phyloP scores from a whole-genome alignment of 139 green algal species.

The Chlamydomonas sp. region DNA sequence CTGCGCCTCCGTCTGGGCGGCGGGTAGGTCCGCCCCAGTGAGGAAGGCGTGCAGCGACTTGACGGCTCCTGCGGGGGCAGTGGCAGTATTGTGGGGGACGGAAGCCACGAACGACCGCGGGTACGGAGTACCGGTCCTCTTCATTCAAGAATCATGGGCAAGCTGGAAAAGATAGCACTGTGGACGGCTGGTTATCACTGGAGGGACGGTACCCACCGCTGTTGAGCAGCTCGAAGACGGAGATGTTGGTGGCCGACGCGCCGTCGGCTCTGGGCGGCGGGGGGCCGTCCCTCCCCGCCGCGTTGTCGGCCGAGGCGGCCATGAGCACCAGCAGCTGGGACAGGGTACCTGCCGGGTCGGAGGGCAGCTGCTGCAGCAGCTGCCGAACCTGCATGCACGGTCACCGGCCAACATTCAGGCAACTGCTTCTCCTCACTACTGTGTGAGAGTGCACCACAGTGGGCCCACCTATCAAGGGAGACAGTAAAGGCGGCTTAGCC shows the following conservation, averaged over 20 bases:
- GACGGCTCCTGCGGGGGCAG: slow-evolving; percentile 46
- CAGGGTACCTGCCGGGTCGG: slow-evolving; percentile 11
- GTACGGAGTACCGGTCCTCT: neutral
- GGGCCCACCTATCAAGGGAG: too few relatives aligned
- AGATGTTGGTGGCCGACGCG: slow-evolving; percentile 57
- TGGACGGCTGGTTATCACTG: too few relatives aligned
- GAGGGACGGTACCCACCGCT: slow-evolving; percentile 58
- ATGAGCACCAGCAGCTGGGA: slow-evolving; percentile 62
- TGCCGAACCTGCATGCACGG: neutral
- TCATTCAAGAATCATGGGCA: too few relatives aligned
- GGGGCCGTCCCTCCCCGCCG: neutral
- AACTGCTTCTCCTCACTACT: too few relatives aligned
- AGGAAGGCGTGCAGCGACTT: slow-evolving; percentile 78
- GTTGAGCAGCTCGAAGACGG: slow-evolving; percentile 93
- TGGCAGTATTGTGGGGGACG: neutral
- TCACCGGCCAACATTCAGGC: neutral
- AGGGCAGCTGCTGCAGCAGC: slow-evolving; percentile 19
- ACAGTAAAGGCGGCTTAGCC: too few relatives aligned
- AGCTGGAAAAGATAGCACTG: too few relatives aligned
- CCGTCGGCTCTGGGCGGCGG: neutral
- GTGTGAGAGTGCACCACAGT: too few relatives aligned
- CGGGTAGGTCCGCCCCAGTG: slow-evolving; percentile 46
- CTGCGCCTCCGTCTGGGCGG: neutral
- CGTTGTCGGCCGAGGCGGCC: neutral
- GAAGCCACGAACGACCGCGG: neutral